phyloP scores from a whole-genome alignment of 2,329 filamentous ascomycete species.

The Colletotrichum cuscutae region DNA sequence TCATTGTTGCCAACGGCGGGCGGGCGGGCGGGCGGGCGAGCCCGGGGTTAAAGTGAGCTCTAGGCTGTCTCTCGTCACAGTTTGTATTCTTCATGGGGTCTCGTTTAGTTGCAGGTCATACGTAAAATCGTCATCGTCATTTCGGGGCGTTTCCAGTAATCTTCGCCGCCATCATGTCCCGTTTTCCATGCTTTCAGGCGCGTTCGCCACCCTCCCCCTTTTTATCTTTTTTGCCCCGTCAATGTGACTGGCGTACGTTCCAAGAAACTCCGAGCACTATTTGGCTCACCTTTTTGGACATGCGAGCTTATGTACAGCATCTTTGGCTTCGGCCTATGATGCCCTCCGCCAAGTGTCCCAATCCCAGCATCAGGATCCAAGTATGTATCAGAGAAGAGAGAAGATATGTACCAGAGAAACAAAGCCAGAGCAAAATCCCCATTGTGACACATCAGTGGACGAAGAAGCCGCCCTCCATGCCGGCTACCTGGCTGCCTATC shows the following conservation, averaged over 20 bases:
- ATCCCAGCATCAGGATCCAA: background rate
- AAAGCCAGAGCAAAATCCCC: background rate
- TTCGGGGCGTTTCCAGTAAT: slow-evolving; percentile 22
- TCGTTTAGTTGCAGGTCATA: background rate
- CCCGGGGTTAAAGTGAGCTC: background rate
- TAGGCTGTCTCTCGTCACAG: background rate
- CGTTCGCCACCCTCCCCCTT: background rate
- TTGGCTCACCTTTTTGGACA: background rate
- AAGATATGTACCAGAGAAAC: background rate
- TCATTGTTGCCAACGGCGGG: background rate
- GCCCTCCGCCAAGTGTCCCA: background rate
- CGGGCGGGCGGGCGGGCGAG: background rate
- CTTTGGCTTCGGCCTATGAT: background rate
- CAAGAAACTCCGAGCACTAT: background rate
- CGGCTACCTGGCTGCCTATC: slow-evolving; percentile 47
- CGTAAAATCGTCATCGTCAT: slow-evolving; percentile 21
- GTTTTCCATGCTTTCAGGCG: background rate
- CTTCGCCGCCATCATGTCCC: slow-evolving; percentile 20
- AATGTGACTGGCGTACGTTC: slow-evolving; percentile 1
- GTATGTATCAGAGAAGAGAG: background rate
- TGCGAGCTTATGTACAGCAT: background rate
- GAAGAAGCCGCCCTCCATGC: slow-evolving; percentile 55
- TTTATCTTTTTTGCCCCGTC: background rate
- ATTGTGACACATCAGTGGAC: slow-evolving; percentile 47
- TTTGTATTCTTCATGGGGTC: background rate